These are phyloP conservation scores for Colletotrichum scovillei DNA, from an alignment of 2,329 filamentous ascomycete species.

Conservation along the genomic window DNA sequence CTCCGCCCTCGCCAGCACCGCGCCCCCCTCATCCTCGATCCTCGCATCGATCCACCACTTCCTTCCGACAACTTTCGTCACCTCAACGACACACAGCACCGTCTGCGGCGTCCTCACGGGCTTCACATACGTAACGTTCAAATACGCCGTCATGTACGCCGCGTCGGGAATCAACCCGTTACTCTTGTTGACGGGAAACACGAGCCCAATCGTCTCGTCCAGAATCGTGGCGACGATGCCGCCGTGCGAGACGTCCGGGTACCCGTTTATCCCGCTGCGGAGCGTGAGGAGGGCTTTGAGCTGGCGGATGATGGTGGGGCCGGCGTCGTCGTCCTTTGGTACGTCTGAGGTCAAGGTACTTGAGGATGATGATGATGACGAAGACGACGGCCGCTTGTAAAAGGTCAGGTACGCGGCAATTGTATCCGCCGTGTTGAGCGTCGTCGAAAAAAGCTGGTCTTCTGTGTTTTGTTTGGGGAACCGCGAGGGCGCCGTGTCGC, in stretches of 20 bases:
- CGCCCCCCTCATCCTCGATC: conserved; percentile 44
- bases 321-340: conserved; percentile 13
- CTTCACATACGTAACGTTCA: conserved; percentile 49
- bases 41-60: conserved; percentile 49
- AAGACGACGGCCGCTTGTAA: conserved; percentile 40
- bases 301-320: conserved; percentile 43
- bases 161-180: conserved; percentile 41
- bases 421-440: conserved; percentile 43
- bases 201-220: conserved; percentile 50
- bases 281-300: conserved; percentile 47
- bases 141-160: conserved; percentile 47
- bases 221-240: conserved; percentile 50
- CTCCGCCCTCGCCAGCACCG: conserved; percentile 44
- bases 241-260: conserved; percentile 48
- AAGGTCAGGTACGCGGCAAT: conserved; percentile 49
- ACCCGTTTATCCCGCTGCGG: conserved; percentile 48
- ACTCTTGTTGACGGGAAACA: conserved; percentile 51
- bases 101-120: conserved; percentile 46
- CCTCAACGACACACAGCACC: conserved; percentile 45
- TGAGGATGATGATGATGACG: not conserved
- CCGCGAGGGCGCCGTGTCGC: conserved; percentile 47
- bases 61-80: conserved; percentile 46
- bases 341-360: not conserved
- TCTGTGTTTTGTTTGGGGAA: conserved; percentile 41
- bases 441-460: conserved; percentile 49